phyloP scores from a whole-genome alignment of 345 rosid species.

The Pistacia vera region DNA sequence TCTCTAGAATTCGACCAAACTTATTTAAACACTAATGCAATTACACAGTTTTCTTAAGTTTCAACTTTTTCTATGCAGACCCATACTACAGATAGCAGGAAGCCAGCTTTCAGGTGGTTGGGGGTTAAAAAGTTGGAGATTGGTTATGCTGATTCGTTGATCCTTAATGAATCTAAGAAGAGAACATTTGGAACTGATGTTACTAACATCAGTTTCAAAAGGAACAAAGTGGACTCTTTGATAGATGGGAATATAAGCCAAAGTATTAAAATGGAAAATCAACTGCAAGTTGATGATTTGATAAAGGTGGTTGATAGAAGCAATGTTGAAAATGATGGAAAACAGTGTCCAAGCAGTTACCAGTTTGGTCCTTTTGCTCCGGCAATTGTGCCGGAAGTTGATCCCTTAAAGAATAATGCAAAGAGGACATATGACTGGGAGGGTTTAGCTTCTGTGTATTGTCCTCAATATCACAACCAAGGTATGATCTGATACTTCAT shows the following conservation, averaged over 20 bases:
- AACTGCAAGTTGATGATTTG: conserved; percentile 36
- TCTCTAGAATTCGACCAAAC: not conserved
- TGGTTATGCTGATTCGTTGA: conserved; percentile 33
- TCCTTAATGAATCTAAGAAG: conserved; percentile 47
- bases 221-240: conserved; percentile 41
- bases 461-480: conserved; percentile 77
- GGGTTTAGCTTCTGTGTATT: conserved; percentile 55
- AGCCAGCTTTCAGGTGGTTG: conserved; percentile 91
- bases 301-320: conserved; percentile 29
- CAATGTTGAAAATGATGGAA: conserved; percentile 32
- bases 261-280: conserved; percentile 36
- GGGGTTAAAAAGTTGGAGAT: conserved; percentile 53
- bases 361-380: conserved; percentile 90
- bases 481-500: conserved; percentile 39
- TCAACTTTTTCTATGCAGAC: conserved; percentile 48
- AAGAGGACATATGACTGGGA: conserved; percentile 54
- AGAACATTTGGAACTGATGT: conserved; percentile 80
- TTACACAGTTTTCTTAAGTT: not conserved
- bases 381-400: conserved; percentile 23
- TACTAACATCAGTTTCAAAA: conserved; percentile 54
- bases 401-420: conserved; percentile 28
- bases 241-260: conserved; percentile 30
- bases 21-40: not conserved
- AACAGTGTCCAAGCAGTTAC: conserved; percentile 43
- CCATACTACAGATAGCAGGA: conserved; percentile 72